phyloP scores from a whole-genome alignment of 306 rosid genomes.

The Cicer arietinum region DNA sequence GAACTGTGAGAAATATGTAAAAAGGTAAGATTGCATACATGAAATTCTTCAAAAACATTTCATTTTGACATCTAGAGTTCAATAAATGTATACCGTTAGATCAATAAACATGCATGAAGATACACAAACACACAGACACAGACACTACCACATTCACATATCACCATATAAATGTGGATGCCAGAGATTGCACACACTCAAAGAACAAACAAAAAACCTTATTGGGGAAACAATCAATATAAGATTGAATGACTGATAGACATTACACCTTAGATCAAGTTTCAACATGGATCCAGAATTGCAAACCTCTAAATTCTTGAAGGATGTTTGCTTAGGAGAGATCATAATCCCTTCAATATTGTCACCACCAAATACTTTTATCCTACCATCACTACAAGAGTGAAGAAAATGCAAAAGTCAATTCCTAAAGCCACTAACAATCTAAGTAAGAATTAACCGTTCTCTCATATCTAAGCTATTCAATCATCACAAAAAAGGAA shows the following conservation, averaged over 20 bases:
- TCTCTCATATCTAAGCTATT: constrained; percentile 7
- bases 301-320: constrained; percentile 80
- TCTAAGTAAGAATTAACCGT: neutral
- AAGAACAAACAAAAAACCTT: constrained; percentile 4
- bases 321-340: constrained; percentile 66
- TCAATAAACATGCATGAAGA: constrained; percentile 27
- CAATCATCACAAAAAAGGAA: constrained; percentile 21
- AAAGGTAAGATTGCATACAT: constrained; percentile 26
- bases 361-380: constrained; percentile 85
- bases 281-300: constrained; percentile 28
- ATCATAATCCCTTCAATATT: constrained; percentile 75
- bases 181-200: constrained; percentile 21
- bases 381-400: constrained; percentile 84
- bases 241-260: constrained; percentile 19
- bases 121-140: neutral
- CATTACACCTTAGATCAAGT: neutral
- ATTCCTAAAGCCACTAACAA: constrained; percentile 33
- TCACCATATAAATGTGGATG: neutral
- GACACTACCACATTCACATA: neutral
- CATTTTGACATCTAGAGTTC: constrained; percentile 32
- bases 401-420: constrained; percentile 40
- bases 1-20: constrained; percentile 59
- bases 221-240: constrained; percentile 2
- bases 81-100: constrained; percentile 30
- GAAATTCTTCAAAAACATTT: constrained; percentile 25